Percentiles rank a stretch among this genome's conserved stretches.
These are phyloP conservation scores for Globisporangium polare DNA, from an alignment of 352 stramenopile species.

Conservation along the genomic window DNA sequence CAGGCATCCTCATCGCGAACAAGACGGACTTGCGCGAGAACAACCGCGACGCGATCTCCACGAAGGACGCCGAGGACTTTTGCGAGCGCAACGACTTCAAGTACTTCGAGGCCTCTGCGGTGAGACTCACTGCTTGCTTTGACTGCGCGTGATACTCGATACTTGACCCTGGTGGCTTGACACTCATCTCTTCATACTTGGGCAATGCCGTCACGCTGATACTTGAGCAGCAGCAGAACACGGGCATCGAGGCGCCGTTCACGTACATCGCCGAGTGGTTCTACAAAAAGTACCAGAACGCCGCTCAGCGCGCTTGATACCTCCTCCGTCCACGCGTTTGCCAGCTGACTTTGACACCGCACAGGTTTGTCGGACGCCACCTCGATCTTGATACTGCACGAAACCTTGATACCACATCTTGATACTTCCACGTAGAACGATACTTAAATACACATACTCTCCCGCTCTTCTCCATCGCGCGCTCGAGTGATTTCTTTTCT, in stretches of 20 bases:
- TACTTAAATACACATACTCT: slow-evolving; percentile 1
- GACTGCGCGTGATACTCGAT: neutral
- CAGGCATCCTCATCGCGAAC: slow-evolving; percentile 70
- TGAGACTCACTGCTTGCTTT: slow-evolving; percentile 15
- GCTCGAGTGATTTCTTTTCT: neutral
- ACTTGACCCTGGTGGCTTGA: neutral
- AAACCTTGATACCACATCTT: neutral
- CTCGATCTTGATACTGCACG: neutral
- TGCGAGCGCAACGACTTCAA: slow-evolving; percentile 74
- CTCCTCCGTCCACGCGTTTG: neutral
- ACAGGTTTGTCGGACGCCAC: neutral
- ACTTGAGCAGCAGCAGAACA: slow-evolving; percentile 58
- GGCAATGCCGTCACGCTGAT: neutral
- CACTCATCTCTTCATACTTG: slow-evolving; percentile 3
- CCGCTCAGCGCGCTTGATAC: slow-evolving; percentile 43
- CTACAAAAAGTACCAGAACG: slow-evolving; percentile 79
- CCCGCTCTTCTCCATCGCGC: neutral
- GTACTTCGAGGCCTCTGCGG: slow-evolving; percentile 80
- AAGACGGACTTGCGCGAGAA: slow-evolving; percentile 77
- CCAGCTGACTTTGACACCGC: too few relatives aligned
- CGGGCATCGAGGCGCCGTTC: slow-evolving; percentile 70
- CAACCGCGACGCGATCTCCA: slow-evolving; percentile 67
- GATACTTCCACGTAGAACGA: neutral
- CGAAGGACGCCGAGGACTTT: slow-evolving; percentile 69
- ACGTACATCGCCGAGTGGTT: slow-evolving; percentile 79